Percentiles rank a stretch among this genome's conserved stretches.
Evolutionary conservation across 352 stramenopile genomes (phyloP).

Genomic region (Pythium phragmiticola): DNA sequence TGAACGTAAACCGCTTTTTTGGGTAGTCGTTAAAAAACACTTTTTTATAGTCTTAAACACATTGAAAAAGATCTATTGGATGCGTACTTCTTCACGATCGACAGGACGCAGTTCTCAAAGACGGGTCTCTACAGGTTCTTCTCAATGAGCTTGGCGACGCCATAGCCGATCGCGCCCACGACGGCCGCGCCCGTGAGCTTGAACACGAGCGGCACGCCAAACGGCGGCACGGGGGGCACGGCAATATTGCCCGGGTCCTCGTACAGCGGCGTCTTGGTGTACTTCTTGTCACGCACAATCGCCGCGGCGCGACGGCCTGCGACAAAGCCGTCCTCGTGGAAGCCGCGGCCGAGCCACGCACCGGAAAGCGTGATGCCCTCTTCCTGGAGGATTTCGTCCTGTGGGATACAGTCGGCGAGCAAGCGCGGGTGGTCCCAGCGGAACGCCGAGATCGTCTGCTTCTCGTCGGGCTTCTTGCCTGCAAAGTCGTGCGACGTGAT

Average conservation of each 20-base stretch:
- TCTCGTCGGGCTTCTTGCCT: conserved; percentile 49
- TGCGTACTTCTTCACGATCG: conserved; percentile 1
- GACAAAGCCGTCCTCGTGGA: conserved; percentile 88
- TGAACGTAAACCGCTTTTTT: conserved; percentile 1
- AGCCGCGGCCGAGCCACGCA: conserved; percentile 77
- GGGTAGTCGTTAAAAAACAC: background rate
- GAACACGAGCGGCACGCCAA: conserved; percentile 67
- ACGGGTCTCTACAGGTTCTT: conserved; percentile 22
- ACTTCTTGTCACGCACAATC: conserved; percentile 77
- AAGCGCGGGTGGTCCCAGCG: conserved; percentile 84
- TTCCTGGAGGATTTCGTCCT: conserved; percentile 85
- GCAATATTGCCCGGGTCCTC: conserved; percentile 83
- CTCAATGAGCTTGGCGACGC: conserved; percentile 57
- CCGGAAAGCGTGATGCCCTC: conserved; percentile 82
- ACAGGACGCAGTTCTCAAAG: background rate
- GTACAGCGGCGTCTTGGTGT: conserved; percentile 71
- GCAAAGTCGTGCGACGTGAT: conserved; percentile 80
- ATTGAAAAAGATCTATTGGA: conserved; percentile 9
- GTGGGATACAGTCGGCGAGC: conserved; percentile 80
- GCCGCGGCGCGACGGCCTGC: conserved; percentile 72
- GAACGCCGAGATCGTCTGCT: conserved; percentile 69
- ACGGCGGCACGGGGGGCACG: conserved; percentile 66
- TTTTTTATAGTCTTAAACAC: background rate
- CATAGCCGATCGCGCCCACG: conserved; percentile 61
- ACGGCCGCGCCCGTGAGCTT: conserved; percentile 53